phyloP scores from a whole-genome alignment of 2,329 filamentous ascomycete genomes.

The Elsinoe batatas region DNA sequence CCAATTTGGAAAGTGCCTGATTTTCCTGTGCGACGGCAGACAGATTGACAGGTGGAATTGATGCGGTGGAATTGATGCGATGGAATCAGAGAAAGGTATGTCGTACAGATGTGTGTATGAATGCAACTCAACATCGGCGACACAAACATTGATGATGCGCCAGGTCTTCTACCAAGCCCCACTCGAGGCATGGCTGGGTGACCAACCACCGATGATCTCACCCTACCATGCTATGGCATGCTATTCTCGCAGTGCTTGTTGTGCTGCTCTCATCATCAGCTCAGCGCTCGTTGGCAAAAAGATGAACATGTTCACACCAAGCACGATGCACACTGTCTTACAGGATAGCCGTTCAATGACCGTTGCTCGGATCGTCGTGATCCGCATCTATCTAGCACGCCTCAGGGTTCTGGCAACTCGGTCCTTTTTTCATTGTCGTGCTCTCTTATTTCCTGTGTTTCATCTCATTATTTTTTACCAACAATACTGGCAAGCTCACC shows the following conservation, averaged over 20 bases:
- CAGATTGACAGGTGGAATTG: no score
- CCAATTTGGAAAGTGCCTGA: neutral
- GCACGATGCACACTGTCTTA: neutral
- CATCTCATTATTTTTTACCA: no score
- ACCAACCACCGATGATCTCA: slow-evolving; percentile 8
- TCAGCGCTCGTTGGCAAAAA: no score
- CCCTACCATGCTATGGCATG: neutral
- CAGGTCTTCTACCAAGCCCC: neutral
- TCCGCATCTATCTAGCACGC: neutral
- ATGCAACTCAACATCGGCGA: neutral
- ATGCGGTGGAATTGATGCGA: no score
- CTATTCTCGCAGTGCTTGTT: neutral
- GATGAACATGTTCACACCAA: neutral
- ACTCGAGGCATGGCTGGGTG: neutral
- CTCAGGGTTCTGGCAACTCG: neutral
- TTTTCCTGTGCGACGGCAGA: neutral
- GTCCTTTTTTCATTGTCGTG: neutral
- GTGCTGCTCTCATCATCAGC: no score
- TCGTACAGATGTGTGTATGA: no score
- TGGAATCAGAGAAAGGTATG: no score
- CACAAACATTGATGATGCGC: neutral
- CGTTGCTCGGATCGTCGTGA: slow-evolving; percentile 3
- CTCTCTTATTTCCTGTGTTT: neutral
- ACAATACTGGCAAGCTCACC: no score
- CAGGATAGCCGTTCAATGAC: neutral